Conservation (phyloP, 2,329 filamentous ascomycete species). For the Monilinia fructicola region DNA sequence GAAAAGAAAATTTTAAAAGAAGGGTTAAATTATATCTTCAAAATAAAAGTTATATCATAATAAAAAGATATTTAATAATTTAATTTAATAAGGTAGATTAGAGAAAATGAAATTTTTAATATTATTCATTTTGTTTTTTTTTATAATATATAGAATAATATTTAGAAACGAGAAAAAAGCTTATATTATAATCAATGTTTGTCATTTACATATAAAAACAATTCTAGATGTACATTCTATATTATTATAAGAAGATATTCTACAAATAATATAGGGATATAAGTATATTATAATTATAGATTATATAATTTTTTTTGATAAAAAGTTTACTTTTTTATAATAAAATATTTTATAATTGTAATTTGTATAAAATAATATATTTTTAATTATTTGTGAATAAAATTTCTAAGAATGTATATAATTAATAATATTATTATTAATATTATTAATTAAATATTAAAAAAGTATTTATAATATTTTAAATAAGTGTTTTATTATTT, state of each 20-base stretch:
- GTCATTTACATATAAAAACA: background rate
- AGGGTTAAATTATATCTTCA: background rate
- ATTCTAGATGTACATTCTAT: background rate
- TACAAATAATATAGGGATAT: background rate
- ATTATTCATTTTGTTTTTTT: background rate
- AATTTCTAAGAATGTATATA: too few relatives aligned
- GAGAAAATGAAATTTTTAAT: background rate
- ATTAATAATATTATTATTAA: too few relatives aligned
- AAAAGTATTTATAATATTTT: too few relatives aligned
- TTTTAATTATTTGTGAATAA: too few relatives aligned
- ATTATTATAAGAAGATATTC: background rate
- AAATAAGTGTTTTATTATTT: too few relatives aligned
- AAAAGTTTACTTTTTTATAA: too few relatives aligned
- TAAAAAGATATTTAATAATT: background rate
- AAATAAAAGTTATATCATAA: background rate
- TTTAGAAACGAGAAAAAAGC: background rate
- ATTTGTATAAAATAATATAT: too few relatives aligned
- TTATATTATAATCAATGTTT: background rate
- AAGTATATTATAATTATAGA: background rate
- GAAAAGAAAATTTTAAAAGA: background rate
- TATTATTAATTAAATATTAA: too few relatives aligned
- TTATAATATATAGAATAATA: background rate
- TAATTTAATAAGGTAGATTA: background rate
- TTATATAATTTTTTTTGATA: background rate
- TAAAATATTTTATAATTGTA: too few relatives aligned